These are phyloP conservation scores for Candida vaughaniae DNA, from an alignment of 805 yeast genomes.

Conservation along the genomic window DNA sequence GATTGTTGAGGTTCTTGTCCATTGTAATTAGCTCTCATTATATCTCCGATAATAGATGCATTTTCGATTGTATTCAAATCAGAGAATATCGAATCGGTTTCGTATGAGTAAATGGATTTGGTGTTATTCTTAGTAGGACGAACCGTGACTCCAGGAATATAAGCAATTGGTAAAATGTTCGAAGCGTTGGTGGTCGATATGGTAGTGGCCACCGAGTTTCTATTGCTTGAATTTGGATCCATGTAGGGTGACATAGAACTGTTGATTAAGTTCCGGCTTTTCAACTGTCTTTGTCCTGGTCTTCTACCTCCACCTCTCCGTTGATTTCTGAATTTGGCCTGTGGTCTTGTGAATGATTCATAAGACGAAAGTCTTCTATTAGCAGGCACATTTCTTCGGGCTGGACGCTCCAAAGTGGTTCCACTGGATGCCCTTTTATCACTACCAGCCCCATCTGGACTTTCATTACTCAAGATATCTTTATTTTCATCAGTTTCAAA, in stretches of 20 bases:
- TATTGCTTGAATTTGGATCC: slow-evolving; percentile 18
- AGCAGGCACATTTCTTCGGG: not conserved
- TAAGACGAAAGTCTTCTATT: slow-evolving; percentile 36
- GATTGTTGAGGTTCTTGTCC: slow-evolving; percentile 8
- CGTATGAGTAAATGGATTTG: slow-evolving; percentile 44
- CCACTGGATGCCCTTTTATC: slow-evolving; percentile 1
- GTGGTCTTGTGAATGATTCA: slow-evolving; percentile 45
- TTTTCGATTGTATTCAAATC: slow-evolving; percentile 45
- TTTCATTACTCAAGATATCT: slow-evolving; percentile 18
- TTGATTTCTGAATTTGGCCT: slow-evolving; percentile 17
- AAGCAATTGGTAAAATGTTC: slow-evolving; percentile 86
- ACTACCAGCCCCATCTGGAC: slow-evolving; percentile 11
- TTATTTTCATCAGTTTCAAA: slow-evolving; percentile 16
- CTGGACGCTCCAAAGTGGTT: slow-evolving; percentile 1
- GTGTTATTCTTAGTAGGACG: slow-evolving; percentile 47
- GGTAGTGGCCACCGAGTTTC: slow-evolving; percentile 56
- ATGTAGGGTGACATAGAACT: slow-evolving; percentile 17
- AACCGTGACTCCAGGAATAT: slow-evolving; percentile 89
- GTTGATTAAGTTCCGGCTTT: slow-evolving; percentile 13
- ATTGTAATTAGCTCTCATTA: slow-evolving; percentile 21
- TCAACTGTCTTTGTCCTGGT: slow-evolving; percentile 16
- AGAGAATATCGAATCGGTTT: slow-evolving; percentile 41
- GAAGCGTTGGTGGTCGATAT: slow-evolving; percentile 74
- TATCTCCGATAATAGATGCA: slow-evolving; percentile 47
- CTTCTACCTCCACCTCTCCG: slow-evolving; percentile 17